These are phyloP conservation scores for Oxytropis ochrocephala DNA, from an alignment of 306 rosid genomes.

Conservation along the genomic window DNA sequence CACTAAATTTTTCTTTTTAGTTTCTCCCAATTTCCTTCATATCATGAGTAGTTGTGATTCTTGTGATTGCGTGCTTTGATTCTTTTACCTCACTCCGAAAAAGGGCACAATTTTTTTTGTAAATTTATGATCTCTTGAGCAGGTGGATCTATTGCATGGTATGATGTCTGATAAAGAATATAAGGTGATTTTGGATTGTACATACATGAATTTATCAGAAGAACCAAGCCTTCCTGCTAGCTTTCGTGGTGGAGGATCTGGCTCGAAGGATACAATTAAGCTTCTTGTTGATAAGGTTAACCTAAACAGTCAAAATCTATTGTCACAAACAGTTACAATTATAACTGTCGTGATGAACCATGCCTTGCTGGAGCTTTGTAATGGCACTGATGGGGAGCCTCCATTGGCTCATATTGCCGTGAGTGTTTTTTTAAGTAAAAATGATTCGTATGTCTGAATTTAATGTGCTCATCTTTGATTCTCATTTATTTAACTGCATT, in stretches of 20 bases:
- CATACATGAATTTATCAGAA: constrained; percentile 68
- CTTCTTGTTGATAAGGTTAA: constrained; percentile 94
- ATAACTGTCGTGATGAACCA: constrained; percentile 60
- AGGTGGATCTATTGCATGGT: constrained; percentile 82
- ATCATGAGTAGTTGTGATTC: background rate
- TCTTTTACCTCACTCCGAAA: background rate
- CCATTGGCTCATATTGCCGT: constrained; percentile 88
- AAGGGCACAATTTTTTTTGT: background rate
- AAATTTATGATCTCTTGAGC: constrained; percentile 29
- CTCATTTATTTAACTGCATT: constrained; percentile 15
- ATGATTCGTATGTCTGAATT: background rate
- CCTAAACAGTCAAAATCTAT: constrained; percentile 63
- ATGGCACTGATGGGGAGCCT: constrained; percentile 62
- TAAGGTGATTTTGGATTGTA: constrained; percentile 90
- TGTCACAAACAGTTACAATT: constrained; percentile 78
- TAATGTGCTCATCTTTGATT: constrained; percentile 1
- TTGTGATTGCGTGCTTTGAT: background rate
- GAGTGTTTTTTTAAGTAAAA: constrained; percentile 32
- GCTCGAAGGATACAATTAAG: constrained; percentile 59
- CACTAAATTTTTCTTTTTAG: background rate
- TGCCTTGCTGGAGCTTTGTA: constrained; percentile 84
- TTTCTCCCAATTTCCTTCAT: background rate
- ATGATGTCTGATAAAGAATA: constrained; percentile 89
- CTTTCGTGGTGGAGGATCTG: constrained; percentile 81
- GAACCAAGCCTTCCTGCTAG: constrained; percentile 83